Evolutionary conservation across 2,329 filamentous ascomycete genomes (phyloP).

Genomic region (Alternaria viburni): DNA sequence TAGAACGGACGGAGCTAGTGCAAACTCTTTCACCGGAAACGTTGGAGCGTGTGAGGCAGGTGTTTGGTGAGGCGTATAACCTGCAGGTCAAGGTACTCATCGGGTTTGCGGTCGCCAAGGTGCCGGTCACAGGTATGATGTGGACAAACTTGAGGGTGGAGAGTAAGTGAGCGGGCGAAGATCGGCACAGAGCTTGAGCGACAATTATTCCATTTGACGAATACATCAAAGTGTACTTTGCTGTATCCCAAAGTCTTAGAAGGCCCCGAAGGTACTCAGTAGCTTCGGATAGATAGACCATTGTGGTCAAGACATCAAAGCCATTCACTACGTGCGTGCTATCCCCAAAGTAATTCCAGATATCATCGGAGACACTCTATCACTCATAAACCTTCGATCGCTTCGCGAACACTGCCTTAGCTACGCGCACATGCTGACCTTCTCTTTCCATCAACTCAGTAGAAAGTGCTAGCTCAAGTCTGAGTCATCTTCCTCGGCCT

Average conservation of each 20-base stretch:
- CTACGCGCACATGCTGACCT: not conserved
- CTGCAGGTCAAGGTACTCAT: slow-evolving; percentile 20
- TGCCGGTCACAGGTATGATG: slow-evolving; percentile 13
- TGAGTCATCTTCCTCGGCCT: not conserved
- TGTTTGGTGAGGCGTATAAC: slow-evolving; percentile 18
- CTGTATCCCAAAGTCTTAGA: not conserved
- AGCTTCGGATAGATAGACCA: not conserved
- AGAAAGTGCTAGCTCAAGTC: not conserved
- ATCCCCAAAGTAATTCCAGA: not conserved
- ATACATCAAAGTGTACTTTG: not conserved
- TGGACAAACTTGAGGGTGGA: slow-evolving; percentile 13
- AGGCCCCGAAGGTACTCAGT: not conserved
- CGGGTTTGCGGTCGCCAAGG: slow-evolving; percentile 16
- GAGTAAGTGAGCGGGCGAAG: not conserved
- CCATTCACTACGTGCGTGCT: not conserved
- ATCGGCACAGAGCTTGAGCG: not conserved
- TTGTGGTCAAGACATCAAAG: not conserved
- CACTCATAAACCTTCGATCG: not conserved
- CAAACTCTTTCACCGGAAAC: not conserved
- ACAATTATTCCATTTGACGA: not conserved
- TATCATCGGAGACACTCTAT: not conserved
- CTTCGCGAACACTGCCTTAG: not conserved
- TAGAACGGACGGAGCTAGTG: slow-evolving; percentile 11
- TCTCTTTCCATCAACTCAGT: not conserved
- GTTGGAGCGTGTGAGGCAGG: not conserved